Base-by-base conservation (phyloP, 306 rosid genomes). In the Vigna mungo region DNA sequence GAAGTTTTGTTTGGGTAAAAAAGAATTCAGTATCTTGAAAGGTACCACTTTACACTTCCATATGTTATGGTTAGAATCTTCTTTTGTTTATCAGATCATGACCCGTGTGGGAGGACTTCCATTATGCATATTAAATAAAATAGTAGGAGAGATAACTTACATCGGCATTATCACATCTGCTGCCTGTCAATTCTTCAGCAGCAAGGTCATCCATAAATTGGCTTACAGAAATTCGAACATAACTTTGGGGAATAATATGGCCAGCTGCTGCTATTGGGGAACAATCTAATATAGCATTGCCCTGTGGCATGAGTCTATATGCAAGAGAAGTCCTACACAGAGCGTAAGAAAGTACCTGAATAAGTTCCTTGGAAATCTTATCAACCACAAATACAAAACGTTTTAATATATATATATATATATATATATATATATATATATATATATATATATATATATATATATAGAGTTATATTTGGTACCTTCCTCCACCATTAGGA, bases 171-270 rank as follows among this genome's bases (percentile, higher is more conserved):
- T 86, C 93, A 34, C 93, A 78, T 74, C 78, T 89, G 88, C 82
- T 85, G 64, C 90, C 89, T 67, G 87, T 79, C 56, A 88, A 84
- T 77, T 95, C 98, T 80, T 92, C 99, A 10, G 99, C 91, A 75
- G 97, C 90, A 81, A 95, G 97, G 75, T 88, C 96, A 73, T 95
- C 99, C 99, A 95, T 95, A 86, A 92, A 95, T 87, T 95, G 97
- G 94, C 99, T 95, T 59, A 95, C 97, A 81, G 99, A 91, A 83
- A 95, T 92, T 43, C 96, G 93, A 55, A 83, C 94, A 86, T 88
- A 95, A 81, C 92, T 89, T 71, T 89, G 97, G 67, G 94, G 91
- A 88, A 95, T 88, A 78, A 88, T 88, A 88, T 95, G 99, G 71
- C 99, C 99, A 77, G 97, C 99, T 23, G 96, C 92, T 53, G 97